Base-by-base conservation (phyloP, 768 basidiomycete genomes). In the Scleroderma citrinum region DNA sequence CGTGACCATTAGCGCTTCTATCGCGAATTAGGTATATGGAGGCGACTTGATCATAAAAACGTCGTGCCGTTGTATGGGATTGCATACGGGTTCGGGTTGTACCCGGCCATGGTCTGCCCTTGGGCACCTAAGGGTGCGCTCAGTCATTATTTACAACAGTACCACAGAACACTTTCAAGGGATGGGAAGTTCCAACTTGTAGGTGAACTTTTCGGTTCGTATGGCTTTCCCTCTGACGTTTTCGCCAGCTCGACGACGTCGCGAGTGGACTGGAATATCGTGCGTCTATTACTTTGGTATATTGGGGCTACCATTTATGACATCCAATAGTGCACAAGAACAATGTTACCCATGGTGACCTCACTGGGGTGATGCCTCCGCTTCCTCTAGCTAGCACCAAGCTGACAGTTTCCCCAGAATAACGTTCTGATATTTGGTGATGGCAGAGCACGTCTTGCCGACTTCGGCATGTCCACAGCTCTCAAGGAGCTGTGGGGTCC, bases 401-500 rank as follows among this genome's bases (percentile, higher is more conserved):
- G 10, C 10, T 10, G 14, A 30, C 4, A 24, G 2, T 12, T 26
- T 34, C 6, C 13, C 8, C 40, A 62, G 59, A 60, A 49, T 2
- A 58, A 62, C 1, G 44, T 61, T 1, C 45, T 61, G 13, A 13
- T 61, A 2, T 52, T 54, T 1, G 39, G 23, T n/a, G 35, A 54
- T 6, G 54, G 66, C 20, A 67, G 64, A 19, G 74, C 69, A 0
- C 65, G 67, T 10, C 53, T 77, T 6, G 66, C 69, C 29, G 76
- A 77, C 47, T 77, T 77, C 39, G 76, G 76, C 1, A 54, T 75
- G 13, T 74, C 72, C 20, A 70, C 54, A 36, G 65, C 74, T 42
- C 59, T 69, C 11, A 59, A 59, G 14, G 69, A 71, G 45, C 56
- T 67, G 46, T 48, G 19, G 54, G 50, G 31, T 59, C 53, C 24